Conservation (phyloP, 306 rosid genomes). For the Acacia confusa region DNA sequence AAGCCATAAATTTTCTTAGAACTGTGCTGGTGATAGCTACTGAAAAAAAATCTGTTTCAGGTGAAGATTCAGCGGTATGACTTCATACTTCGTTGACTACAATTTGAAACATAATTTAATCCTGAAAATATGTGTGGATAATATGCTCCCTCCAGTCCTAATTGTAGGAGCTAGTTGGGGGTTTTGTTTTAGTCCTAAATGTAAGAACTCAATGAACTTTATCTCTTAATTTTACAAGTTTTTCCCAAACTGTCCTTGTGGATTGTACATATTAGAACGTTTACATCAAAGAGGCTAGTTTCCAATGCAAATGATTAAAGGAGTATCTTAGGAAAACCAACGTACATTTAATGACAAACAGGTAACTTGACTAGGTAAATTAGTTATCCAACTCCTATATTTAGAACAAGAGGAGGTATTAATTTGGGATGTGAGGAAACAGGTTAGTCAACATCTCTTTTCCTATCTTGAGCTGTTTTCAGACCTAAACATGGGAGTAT, state of each 20-base stretch:
- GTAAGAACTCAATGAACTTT: neutral
- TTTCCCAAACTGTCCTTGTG: neutral
- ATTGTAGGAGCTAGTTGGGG: neutral
- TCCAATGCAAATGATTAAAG: too few species aligned
- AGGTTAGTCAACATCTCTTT: neutral
- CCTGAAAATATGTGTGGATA: neutral
- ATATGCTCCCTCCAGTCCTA: neutral
- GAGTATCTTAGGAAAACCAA: neutral
- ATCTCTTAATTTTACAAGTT: neutral
- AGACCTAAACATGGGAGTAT: neutral
- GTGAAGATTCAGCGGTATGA: constrained; percentile 66
- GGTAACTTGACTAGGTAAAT: neutral
- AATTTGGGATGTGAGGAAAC: neutral
- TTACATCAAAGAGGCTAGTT: neutral
- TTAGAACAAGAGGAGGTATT: neutral
- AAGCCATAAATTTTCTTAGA: constrained; percentile 67
- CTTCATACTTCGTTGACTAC: constrained; percentile 13
- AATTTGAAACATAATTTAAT: constrained; percentile 7
- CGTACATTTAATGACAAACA: neutral
- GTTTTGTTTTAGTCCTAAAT: neutral
- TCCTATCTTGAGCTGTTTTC: neutral
- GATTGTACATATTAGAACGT: neutral
- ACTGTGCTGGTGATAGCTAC: constrained; percentile 57
- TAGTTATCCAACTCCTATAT: neutral
- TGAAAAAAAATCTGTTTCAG: constrained; percentile 41